Conservation (phyloP, 2,329 filamentous ascomycete species). For the Scorias spongiosa region DNA sequence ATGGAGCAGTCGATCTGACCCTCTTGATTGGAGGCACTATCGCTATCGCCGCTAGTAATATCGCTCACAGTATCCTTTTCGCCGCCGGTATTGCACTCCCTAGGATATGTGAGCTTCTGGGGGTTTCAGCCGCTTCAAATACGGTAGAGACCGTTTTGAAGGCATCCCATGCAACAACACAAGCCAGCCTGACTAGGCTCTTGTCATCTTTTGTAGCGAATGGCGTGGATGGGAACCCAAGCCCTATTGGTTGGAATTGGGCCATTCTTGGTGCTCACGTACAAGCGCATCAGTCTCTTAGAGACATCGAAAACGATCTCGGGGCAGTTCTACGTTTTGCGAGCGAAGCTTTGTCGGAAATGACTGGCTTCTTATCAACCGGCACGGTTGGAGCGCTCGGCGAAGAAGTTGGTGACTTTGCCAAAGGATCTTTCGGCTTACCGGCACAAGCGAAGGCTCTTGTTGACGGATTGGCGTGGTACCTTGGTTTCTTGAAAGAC, state of each 20-base stretch:
- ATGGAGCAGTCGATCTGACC: constrained; percentile 60
- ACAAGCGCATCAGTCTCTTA: constrained; percentile 16
- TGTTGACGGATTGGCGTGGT: neutral
- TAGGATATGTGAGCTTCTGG: neutral
- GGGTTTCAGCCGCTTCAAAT: neutral
- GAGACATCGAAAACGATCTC: constrained; percentile 11
- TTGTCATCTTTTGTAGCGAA: neutral
- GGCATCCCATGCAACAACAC: neutral
- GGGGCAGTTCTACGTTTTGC: constrained; percentile 9
- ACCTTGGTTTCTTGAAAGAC: neutral
- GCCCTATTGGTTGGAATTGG: constrained; percentile 10
- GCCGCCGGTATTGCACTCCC: constrained; percentile 1
- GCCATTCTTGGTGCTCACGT: constrained; percentile 12
- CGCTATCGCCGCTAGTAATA: constrained; percentile 5
- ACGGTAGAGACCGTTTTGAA: neutral
- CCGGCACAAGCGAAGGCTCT: neutral
- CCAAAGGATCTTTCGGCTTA: neutral
- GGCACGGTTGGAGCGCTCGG: constrained; percentile 6
- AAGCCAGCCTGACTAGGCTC: neutral
- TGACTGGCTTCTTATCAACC: constrained; percentile 13
- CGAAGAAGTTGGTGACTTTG: neutral
- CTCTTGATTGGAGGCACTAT: constrained; percentile 40
- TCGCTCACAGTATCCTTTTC: constrained; percentile 4
- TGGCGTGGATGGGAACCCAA: neutral
- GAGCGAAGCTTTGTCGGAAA: constrained; percentile 9